Base-by-base conservation (phyloP, 2,329 filamentous ascomycete species). In the Colletotrichum sp. region DNA sequence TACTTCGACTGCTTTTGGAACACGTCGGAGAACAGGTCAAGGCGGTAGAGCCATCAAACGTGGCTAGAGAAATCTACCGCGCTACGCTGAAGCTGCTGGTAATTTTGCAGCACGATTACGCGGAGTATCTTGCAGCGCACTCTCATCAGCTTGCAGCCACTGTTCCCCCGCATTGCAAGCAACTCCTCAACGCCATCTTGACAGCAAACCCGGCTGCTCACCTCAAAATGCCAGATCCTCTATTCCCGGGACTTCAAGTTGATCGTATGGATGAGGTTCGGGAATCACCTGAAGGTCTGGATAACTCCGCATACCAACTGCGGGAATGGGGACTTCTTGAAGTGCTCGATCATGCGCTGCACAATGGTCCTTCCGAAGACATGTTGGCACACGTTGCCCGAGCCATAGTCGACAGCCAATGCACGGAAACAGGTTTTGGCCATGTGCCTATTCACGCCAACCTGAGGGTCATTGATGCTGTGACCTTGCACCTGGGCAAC, bases 51-150 rank as follows among this genome's bases (percentile, higher is more conserved):
- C 90, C 95, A 18, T 89, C 93, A 5, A 88, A 92, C 38, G 90
- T 94, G 67, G 92, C 93, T 38, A 96, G 95, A 82, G 95, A 96
- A 71, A 92, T 98, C 77, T 98, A 98, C 83, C 93, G 95, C 76
- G 95, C 94, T 10, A 92, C 94, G 2, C 87, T 98, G 64, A 96
- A 98, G 81, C 91, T 98, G 75, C 87, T 99, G 71, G 87, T 98
- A 38, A 91, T 98, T 68, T 87, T 99, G 69, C 95, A 98, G 79
- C 97, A 99, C 82, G 97, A 99, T 83, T 99, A 95, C 84, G 94
- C 96, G 0, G 96, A 98, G 72, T 99, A 98, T 84, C 87, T 99
- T 57, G 94, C 95, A 8, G 95, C 96, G 80, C 95, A 98, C 83
- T 95, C 98, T 82, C 92, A 95, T 79, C 92, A 92, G 79, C 91